A percentile compares a stretch with the other conserved stretches of the same genome.
Evolutionary conservation across 2,329 filamentous ascomycete genomes (phyloP).

Genomic region (Coniella vitis): DNA sequence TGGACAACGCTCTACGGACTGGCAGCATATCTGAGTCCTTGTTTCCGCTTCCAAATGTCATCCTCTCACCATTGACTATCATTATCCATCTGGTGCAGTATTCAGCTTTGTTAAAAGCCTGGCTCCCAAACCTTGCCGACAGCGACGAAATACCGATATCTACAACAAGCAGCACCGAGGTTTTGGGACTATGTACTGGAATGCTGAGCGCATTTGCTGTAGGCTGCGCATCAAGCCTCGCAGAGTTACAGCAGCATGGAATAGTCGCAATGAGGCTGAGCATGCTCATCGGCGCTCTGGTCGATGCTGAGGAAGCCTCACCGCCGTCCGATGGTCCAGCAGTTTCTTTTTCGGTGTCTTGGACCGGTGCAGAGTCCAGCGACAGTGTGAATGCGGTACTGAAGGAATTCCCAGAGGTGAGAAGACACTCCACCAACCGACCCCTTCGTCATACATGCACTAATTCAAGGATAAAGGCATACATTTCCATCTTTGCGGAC

Average conservation of each 20-base stretch:
- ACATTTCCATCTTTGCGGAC: not conserved
- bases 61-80: not conserved
- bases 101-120: not conserved
- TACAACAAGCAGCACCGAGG: not conserved
- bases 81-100: not conserved
- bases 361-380: not conserved
- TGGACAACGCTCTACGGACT: not conserved
- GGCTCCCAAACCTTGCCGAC: not conserved
- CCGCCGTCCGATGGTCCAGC: not conserved
- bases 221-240: not conserved
- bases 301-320: conserved; percentile 28
- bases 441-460: not conserved
- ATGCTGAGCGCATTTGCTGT: conserved; percentile 1
- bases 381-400: not conserved
- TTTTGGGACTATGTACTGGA: conserved; percentile 2
- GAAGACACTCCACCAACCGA: not conserved
- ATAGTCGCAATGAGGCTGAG: conserved; percentile 31
- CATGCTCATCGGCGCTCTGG: conserved; percentile 30
- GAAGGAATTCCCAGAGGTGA: not conserved
- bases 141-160: not conserved
- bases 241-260: conserved; percentile 29
- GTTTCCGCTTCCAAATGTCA: not conserved
- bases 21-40: conserved; percentile 1
- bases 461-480: not conserved
- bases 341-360: not conserved